Base-by-base conservation (phyloP, 768 basidiomycete species). In the Lactarius akahatsu region DNA sequence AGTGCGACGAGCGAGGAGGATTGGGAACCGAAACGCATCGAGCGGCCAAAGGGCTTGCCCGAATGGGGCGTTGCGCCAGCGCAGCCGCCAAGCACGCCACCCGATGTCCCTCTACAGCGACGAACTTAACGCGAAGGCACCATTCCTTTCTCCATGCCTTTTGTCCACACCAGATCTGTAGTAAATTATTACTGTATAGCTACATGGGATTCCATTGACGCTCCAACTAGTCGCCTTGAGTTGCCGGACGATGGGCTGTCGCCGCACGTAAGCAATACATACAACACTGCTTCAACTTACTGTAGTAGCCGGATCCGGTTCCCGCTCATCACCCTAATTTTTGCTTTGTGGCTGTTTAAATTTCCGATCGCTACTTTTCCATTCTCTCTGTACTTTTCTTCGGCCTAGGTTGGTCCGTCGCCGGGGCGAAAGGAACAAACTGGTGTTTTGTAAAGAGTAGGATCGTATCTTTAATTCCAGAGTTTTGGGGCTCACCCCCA, bases 51-150 rank as follows among this genome's bases (percentile, higher is more conserved):
- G 45, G 96, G 95, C 20, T 77, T 93, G n/a, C 92, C 93, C 1
- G 94, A 96, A 74, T 96, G 94, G 96, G 96, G 95, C 63, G 87
- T 92, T 28, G 85, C 91, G 23, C 91, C 92, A 3, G 78, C 84
- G 2, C 85, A 85, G 73, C 82, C 85, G 16, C 77, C 79, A 3
- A 52, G 34, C 11, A 41, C 62, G 7, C 34, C 58, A 4, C 66
- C 66, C 23, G 50, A 62, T 41, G 50, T 54, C 11, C 47, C 50
- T 9, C 10, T 34, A 55, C 26, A 47, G 15, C 56, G 43, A 58
- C 61, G 63, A 63, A 38, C 56, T 10, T 32, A n/a, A 58, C 36
- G 56, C 62, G 55, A 28, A 28, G 11, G 55, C 55, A 41, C 41
- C 16, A 16, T 41, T 20, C 41, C 41, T 41, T 41, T 3, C 18